Base-by-base conservation (phyloP, 805 yeast genomes). In the Metschnikowia vanudenii region DNA sequence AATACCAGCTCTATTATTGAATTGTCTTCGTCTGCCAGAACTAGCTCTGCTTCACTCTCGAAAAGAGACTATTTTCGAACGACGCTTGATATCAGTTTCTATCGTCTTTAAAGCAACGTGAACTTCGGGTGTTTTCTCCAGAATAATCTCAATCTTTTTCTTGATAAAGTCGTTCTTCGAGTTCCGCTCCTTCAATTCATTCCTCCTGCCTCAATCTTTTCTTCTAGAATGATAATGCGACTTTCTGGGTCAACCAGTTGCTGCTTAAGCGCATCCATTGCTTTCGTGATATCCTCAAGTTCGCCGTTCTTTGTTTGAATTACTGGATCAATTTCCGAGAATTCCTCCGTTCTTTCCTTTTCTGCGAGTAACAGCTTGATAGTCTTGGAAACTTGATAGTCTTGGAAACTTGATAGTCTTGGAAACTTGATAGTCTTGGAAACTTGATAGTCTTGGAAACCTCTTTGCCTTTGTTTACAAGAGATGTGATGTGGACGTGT, bases 121-220 rank as follows among this genome's bases (percentile, higher is more conserved):
- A 46, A 81, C 87, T 26, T 76, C 77, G 5, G 83, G 73, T 12
- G 81, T 73, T 55, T 80, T 81, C 37, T 79, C 79, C 29, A 67
- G 70, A 12, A 81, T 62, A 16, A 84, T 77, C 43, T 82, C 87
- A 24, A 86, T 76, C 57, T 80, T 78, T 55, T 85, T 87, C 36
- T 73, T 71, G 29, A 85, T 71, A 1, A 94, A 85, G 56, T 82
- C 90, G 8, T 94, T 96, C 58, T 82, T 85, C 1, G 95, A 79
- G 50, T 81, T 85, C 57, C 90, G 97, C 50, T 85, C 63, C 46
- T 88, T 81, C 52, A 94, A 72, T 51, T 82, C 82, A 87, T 84
- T 50, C 99, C 99, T 44, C 99, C 99, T 44, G 88, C 84, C 41
- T 86, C 84, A 33, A 94, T 88, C 59, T 82, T 77, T 46, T 84